Evolutionary conservation across 805 yeast genomes (phyloP), one percentile per base, ranked within the genome.

Genomic region (Candida pseudoglaebosa): DNA sequence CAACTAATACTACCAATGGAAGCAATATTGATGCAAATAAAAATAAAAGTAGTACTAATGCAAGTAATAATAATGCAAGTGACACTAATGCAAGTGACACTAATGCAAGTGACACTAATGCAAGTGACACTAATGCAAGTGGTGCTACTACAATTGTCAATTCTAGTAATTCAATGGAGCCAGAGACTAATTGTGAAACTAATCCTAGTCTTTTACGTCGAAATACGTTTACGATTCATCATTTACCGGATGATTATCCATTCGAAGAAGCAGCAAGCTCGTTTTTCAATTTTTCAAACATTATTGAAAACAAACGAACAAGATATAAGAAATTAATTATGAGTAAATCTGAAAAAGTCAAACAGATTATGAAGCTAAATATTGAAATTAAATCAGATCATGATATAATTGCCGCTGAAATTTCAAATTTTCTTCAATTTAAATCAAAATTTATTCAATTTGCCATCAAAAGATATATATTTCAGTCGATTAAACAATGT

Each of bases 331-430:
- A 63, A 15, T 64, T 70, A 26, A 43, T 78, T 4, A 41, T 69
- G 4, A 47, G 57, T 3, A 70, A 69, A 20, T 53, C 67, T 4
- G 72, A 67, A n/a, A 57, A 67, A 16, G 66, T 72, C 34, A 54
- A 59, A 22, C 63, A 62, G 29, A 54, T 82, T 30, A 47, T 67
- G 43, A 61, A 54, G 8, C 46, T 81, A 32, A 75, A 71, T 43
- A 43, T 52, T 14, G 77, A 70, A 3, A 69, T 84, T 17, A 76
- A 70, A 38, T 43, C 47, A 17, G 70, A 62, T n/a, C 85, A 84
- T 55, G 91, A 84, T 49, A 48, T 56, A 1, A 46, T 82, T 3
- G 89, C 90, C 1, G 71, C 77, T 36, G 84, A 80, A 53, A 62
- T 82, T 14, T 80, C 80, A 37, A 75, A 72, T 36, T 81, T 75